These are phyloP conservation scores for Bacterosira constricta DNA, from an alignment of 108 stramenopile species.

Conservation along the genomic window DNA sequence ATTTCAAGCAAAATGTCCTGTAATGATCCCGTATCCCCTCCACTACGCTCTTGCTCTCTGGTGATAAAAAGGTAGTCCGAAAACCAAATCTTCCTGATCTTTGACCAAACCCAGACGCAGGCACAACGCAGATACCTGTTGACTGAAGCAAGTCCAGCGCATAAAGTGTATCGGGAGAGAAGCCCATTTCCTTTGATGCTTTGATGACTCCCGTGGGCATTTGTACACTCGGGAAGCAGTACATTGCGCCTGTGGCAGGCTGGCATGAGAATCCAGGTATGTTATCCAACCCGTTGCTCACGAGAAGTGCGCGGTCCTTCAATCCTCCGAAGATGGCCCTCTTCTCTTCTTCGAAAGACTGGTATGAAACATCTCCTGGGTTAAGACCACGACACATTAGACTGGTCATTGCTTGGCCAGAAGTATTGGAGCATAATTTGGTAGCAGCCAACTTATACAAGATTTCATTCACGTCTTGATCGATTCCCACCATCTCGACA, in stretches of 20 bases:
- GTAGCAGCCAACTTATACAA: slow-evolving; percentile 94
- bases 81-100: slow-evolving; percentile 91
- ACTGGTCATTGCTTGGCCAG: slow-evolving; percentile 91
- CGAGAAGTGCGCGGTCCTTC: slow-evolving; percentile 68
- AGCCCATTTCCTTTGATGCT: slow-evolving; percentile 68
- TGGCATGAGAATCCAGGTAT: slow-evolving; percentile 93
- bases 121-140: slow-evolving; percentile 96
- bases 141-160: slow-evolving; percentile 87
- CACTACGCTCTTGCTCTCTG: slow-evolving; percentile 77
- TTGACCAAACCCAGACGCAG: slow-evolving; percentile 97
- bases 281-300: slow-evolving; percentile 84
- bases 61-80: slow-evolving; percentile 96
- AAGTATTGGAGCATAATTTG: slow-evolving; percentile 83
- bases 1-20: slow-evolving; percentile 78
- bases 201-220: slow-evolving; percentile 83
- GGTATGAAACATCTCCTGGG: slow-evolving; percentile 72
- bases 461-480: slow-evolving; percentile 79
- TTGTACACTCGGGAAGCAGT: slow-evolving; percentile 90
- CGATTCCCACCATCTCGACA: slow-evolving; percentile 88
- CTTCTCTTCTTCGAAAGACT: slow-evolving; percentile 63
- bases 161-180: slow-evolving; percentile 93
- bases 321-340: slow-evolving; percentile 69
- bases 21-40: slow-evolving; percentile 83
- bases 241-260: slow-evolving; percentile 95
- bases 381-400: slow-evolving; percentile 93